Percentiles rank a stretch among this genome's conserved stretches.
Evolutionary conservation across 345 rosid genomes (phyloP).

Genomic region (Diplotaxis tenuifolia): DNA sequence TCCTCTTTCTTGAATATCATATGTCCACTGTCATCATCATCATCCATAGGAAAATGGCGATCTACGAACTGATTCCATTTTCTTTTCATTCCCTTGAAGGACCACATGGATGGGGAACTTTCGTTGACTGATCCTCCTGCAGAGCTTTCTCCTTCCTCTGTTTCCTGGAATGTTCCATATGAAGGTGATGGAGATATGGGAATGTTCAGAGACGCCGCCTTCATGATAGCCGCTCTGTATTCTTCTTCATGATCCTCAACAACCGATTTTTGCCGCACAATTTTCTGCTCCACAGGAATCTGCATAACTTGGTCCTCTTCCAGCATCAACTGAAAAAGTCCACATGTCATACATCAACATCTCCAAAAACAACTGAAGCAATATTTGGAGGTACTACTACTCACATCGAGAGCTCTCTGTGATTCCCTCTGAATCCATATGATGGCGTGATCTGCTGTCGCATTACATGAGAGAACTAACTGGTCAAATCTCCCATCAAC

Average conservation of each 20-base stretch:
- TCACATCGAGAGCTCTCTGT: slow-evolving; percentile 75
- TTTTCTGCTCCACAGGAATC: slow-evolving; percentile 74
- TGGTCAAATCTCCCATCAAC: slow-evolving; percentile 97
- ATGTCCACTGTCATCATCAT: slow-evolving; percentile 47
- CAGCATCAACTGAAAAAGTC: slow-evolving; percentile 58
- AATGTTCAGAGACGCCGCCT: slow-evolving; percentile 67
- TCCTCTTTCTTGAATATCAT: slow-evolving; percentile 43
- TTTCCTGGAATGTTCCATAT: slow-evolving; percentile 77
- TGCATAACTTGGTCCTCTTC: slow-evolving; percentile 67
- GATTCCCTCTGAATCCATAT: slow-evolving; percentile 91
- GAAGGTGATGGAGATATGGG: slow-evolving; percentile 59
- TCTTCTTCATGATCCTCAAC: slow-evolving; percentile 77
- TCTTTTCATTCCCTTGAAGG: slow-evolving; percentile 43
- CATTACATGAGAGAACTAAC: slow-evolving; percentile 82
- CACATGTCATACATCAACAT: not conserved
- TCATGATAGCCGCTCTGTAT: slow-evolving; percentile 75
- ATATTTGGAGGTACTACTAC: slow-evolving; percentile 28
- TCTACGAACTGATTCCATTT: slow-evolving; percentile 60
- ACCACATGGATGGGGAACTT: slow-evolving; percentile 22
- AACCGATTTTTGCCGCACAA: slow-evolving; percentile 65
- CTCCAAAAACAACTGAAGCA: not conserved
- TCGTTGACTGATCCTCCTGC: slow-evolving; percentile 37
- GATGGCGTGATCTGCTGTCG: slow-evolving; percentile 80
- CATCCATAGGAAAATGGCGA: slow-evolving; percentile 49
- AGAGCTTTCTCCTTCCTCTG: slow-evolving; percentile 58